A percentile compares a stretch with the other conserved stretches of the same genome.
Conservation (phyloP, 176 grass and related monocot species). For the Metroxylon sagu region DNA sequence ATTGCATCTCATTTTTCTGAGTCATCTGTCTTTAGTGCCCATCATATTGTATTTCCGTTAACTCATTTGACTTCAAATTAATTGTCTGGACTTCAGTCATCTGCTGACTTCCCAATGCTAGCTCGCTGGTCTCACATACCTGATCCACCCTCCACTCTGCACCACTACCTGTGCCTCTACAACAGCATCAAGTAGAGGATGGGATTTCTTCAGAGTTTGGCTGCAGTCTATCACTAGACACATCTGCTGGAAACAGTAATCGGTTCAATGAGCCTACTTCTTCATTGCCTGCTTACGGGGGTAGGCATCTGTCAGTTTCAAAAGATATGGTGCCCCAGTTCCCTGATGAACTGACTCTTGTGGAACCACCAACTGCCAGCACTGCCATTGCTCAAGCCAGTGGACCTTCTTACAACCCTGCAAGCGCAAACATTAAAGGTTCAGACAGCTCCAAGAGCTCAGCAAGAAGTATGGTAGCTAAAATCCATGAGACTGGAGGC, state of each 20-base stretch:
- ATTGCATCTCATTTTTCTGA: too few relatives aligned
- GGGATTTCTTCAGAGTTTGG: constrained; percentile 37
- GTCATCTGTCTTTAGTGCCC: too few relatives aligned
- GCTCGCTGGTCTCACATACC: constrained; percentile 82
- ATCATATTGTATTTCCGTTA: too few relatives aligned
- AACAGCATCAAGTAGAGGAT: constrained; percentile 66
- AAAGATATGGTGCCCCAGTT: constrained; percentile 33
- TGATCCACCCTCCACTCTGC: constrained; percentile 63
- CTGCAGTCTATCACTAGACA: constrained; percentile 39
- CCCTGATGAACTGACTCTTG: constrained; percentile 37
- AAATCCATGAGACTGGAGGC: constrained; percentile 26
- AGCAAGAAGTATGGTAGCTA: constrained; percentile 23
- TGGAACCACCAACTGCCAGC: constrained; percentile 40
- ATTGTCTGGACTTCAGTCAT: constrained; percentile 47
- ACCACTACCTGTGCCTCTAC: constrained; percentile 58
- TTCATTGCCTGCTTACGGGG: constrained; percentile 35
- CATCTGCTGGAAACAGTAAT: constrained; percentile 32
- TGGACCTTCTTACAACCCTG: constrained; percentile 28
- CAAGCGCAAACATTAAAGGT: constrained; percentile 37
- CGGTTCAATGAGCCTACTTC: constrained; percentile 38
- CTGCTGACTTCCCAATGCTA: constrained; percentile 82
- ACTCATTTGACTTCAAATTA: too few relatives aligned
- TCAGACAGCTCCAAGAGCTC: constrained; percentile 34
- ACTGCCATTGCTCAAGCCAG: constrained; percentile 29
- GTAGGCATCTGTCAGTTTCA: constrained; percentile 22